Evolutionary conservation across 371 early-diverging fungal species (phyloP).

Genomic region (Mucor piriformis): DNA sequence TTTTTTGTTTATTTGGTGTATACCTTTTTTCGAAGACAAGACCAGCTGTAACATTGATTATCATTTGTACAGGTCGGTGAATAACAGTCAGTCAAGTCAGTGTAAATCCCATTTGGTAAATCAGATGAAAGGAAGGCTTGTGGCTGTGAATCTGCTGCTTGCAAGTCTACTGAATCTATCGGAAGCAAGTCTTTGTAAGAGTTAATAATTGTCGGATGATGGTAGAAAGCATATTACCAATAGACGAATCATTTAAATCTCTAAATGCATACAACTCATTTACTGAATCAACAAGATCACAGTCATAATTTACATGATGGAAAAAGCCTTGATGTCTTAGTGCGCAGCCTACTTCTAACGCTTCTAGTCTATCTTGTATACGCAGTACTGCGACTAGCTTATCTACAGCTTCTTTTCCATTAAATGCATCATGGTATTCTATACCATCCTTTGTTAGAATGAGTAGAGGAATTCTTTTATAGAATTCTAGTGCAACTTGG

Average conservation of each 20-base stretch:
- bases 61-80: conserved; percentile 67
- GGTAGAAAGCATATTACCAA: not conserved
- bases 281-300: conserved; percentile 60
- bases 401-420: conserved; percentile 77
- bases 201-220: not conserved
- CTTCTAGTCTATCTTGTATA: conserved; percentile 56
- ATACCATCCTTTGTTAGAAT: conserved; percentile 69
- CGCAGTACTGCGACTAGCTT: not conserved
- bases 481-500: conserved; percentile 74
- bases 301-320: conserved; percentile 70
- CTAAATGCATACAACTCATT: conserved; percentile 67
- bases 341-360: conserved; percentile 69
- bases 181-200: not conserved
- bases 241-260: conserved; percentile 19
- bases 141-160: not conserved
- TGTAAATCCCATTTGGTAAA: conserved; percentile 60
- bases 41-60: conserved; percentile 56
- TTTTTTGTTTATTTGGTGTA: not conserved
- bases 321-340: conserved; percentile 71
- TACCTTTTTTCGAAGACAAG: conserved; percentile 55
- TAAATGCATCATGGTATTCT: conserved; percentile 78
- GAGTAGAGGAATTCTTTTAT: conserved; percentile 44
- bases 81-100: conserved; percentile 67
- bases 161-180: not conserved
- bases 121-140: not conserved